Evolutionary conservation across 2,329 filamentous ascomycete genomes (phyloP).

Genomic region (Neofusicoccum sp.): DNA sequence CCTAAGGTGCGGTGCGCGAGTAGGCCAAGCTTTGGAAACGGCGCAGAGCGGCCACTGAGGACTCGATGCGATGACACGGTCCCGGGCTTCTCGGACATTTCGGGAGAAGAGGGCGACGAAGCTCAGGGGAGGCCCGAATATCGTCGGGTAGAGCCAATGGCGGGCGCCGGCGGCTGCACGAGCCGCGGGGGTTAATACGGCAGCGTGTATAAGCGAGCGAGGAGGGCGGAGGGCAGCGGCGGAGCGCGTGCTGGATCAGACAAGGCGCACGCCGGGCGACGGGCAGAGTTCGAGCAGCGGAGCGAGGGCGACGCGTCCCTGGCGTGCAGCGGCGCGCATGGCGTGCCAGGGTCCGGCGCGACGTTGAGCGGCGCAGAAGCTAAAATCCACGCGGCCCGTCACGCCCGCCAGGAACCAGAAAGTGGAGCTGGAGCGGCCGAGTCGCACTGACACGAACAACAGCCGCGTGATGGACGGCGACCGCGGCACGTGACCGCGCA

Average conservation of each 20-base stretch:
- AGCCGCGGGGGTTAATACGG: not conserved
- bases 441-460: not conserved
- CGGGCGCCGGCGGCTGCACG: not conserved
- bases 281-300: not conserved
- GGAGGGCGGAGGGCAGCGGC: not conserved
- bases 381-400: not conserved
- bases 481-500: not conserved
- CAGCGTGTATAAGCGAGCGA: not conserved
- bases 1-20: not conserved
- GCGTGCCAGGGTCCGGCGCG: too few relatives aligned
- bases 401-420: not conserved
- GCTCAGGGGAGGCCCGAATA: not conserved
- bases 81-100: not conserved
- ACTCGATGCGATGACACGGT: not conserved
- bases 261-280: not conserved
- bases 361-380: not conserved
- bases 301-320: not conserved
- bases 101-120: not conserved
- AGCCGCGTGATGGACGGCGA: not conserved
- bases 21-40: not conserved
- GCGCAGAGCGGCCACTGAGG: not conserved
- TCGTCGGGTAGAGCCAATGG: not conserved
- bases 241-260: not conserved
- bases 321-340: too few relatives aligned
- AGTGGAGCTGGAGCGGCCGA: not conserved